phyloP scores from a whole-genome alignment of 371 early-diverging fungal genomes.

The Apophysomyces variabilis region DNA sequence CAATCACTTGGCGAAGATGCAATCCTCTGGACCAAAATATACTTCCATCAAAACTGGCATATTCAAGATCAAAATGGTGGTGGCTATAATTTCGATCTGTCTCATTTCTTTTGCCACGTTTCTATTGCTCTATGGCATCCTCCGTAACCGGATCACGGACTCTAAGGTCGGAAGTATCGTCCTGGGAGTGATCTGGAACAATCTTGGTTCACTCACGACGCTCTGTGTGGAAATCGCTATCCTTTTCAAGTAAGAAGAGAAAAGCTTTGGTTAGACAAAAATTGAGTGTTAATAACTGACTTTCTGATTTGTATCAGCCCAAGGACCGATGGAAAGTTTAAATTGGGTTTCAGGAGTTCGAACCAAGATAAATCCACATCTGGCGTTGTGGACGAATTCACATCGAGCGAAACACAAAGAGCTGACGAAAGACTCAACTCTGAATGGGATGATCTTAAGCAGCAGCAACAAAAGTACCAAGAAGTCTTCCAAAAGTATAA shows the following conservation, averaged over 20 bases:
- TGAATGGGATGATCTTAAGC: constrained; percentile 21
- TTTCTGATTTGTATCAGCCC: not conserved
- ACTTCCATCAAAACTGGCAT: constrained; percentile 32
- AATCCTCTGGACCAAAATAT: constrained; percentile 26
- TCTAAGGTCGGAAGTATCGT: constrained; percentile 25
- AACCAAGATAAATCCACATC: constrained; percentile 9
- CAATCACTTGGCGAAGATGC: constrained; percentile 28
- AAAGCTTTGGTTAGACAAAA: not conserved
- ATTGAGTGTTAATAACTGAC: not conserved
- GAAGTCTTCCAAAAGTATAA: constrained; percentile 29
- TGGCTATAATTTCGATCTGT: constrained; percentile 24
- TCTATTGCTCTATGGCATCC: constrained; percentile 28
- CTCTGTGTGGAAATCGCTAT: constrained; percentile 30
- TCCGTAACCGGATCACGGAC: constrained; percentile 27
- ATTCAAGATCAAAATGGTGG: constrained; percentile 35
- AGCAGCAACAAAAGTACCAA: constrained; percentile 26
- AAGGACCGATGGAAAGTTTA: constrained; percentile 10
- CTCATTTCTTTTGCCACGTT: constrained; percentile 30
- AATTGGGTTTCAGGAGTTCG: constrained; percentile 21
- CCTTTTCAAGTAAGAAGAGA: constrained; percentile 31
- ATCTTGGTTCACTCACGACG: constrained; percentile 24
- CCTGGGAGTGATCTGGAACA: constrained; percentile 32
- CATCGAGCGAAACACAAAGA: constrained; percentile 11
- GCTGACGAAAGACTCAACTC: constrained; percentile 4
- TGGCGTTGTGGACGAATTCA: constrained; percentile 12